Conservation (phyloP, 257 asterid species). For the Salvia hispanica region DNA sequence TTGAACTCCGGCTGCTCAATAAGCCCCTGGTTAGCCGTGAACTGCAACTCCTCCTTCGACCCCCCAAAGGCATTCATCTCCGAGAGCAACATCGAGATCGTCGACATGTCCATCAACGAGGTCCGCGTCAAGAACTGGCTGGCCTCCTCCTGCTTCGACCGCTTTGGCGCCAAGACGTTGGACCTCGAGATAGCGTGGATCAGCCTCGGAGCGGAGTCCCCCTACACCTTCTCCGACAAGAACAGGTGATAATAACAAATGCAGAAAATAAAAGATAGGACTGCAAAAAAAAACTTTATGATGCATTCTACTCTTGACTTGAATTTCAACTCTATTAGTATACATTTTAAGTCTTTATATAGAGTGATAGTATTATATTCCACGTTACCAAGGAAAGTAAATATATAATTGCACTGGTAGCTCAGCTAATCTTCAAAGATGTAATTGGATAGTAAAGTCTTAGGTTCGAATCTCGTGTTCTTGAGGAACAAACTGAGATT, state of each 20-base stretch:
- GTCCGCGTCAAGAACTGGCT: constrained; percentile 33
- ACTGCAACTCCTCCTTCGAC: constrained; percentile 40
- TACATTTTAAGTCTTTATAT: too few species aligned
- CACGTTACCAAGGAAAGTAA: too few species aligned
- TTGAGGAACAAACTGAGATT: too few species aligned
- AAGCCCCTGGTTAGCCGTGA: constrained; percentile 36
- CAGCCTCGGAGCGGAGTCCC: background rate
- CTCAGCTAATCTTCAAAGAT: too few species aligned
- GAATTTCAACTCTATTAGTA: too few species aligned
- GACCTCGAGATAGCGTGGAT: background rate
- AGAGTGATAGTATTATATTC: too few species aligned
- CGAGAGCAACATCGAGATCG: constrained; percentile 15
- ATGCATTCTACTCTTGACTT: too few species aligned
- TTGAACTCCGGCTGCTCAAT: constrained; percentile 38
- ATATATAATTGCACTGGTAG: too few species aligned
- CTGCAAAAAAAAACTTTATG: too few species aligned
- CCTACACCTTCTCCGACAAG: constrained; percentile 40
- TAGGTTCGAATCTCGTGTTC: too few species aligned
- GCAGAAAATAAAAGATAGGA: too few species aligned
- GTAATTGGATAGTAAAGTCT: too few species aligned
- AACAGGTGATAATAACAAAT: constrained; percentile 25
- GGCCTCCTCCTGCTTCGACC: constrained; percentile 31
- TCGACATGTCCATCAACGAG: constrained; percentile 15
- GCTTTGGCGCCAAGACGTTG: constrained; percentile 8
- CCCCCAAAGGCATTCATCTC: constrained; percentile 39